phyloP scores from a whole-genome alignment of 2,329 filamentous ascomycete genomes.

The Pseudogymnoascus sp. region DNA sequence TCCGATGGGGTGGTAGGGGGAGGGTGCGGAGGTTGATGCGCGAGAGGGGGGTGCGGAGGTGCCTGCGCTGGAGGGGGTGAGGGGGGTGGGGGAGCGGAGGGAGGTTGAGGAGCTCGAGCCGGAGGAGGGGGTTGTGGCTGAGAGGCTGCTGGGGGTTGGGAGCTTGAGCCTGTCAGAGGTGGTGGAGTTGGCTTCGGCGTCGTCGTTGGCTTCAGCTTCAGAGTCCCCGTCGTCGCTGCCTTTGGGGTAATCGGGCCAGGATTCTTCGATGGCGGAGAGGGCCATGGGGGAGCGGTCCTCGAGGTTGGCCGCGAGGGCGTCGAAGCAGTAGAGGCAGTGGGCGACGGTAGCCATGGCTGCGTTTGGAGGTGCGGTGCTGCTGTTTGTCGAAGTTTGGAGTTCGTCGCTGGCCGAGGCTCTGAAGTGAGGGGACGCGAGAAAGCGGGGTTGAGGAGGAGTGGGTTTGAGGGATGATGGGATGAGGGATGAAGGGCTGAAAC shows the following conservation, averaged over 20 bases:
- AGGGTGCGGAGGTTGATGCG: constrained; percentile 34
- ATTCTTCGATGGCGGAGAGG: constrained; percentile 60
- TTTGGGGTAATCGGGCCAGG: constrained; percentile 39
- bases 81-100: constrained; percentile 16
- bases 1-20: constrained; percentile 35
- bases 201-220: constrained; percentile 32
- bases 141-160: neutral
- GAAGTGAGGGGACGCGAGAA: neutral
- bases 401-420: neutral
- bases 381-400: neutral
- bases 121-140: constrained; percentile 4
- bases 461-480: neutral
- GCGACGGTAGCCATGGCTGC: constrained; percentile 67
- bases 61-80: constrained; percentile 2
- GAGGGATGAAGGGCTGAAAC: neutral
- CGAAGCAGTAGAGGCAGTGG: constrained; percentile 92
- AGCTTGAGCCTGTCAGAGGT: neutral
- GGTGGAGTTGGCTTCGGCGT: constrained; percentile 11
- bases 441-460: neutral
- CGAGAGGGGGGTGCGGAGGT: constrained; percentile 11
- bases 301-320: constrained; percentile 69
- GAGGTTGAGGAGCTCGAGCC: constrained; percentile 11
- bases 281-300: constrained; percentile 57
- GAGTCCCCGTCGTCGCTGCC: constrained; percentile 28
- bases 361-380: neutral